Base-by-base conservation (phyloP, 2,329 filamentous ascomycete genomes). In the Teratosphaeria viscida region DNA sequence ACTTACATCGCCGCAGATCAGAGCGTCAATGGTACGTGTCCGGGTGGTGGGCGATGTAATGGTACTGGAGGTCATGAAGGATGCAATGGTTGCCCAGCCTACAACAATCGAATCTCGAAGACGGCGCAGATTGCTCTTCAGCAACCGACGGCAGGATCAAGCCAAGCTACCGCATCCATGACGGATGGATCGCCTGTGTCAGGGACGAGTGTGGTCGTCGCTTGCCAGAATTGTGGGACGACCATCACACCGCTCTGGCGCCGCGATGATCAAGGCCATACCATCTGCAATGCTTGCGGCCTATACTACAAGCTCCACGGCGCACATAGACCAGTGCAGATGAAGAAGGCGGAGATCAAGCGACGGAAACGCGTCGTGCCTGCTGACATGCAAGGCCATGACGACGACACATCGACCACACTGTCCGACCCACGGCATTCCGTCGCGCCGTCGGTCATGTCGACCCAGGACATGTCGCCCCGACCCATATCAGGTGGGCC, bases 331-430 rank as follows among this genome's bases (percentile, higher is more conserved):
- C 94, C 94, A 0, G 90, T 94, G 5, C 90, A 90, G n/a, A 97
- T 99, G 94, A 99, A 97, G 75, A 97, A 96, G 74, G 88, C 90
- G 2, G 89, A 95, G 29, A 99, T 99, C 73, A 97, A 99, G 75
- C 85, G 94, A 63, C 83, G 94, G 62, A 97, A 97, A 79, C 86
- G 94, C 60, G 91, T 97, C 5, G 92, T 97, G 52, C 92, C 92
- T 19, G 90, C 89, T 19, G 78, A 84, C 29, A 74, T 49, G 43
- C 43, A 49, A 11, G 43, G 43, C 16, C 6, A 77, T 19, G 56
- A 59, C 29, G 62, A 78, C 54, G 59, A 60, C 74, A 74, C 12
- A 59, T 56, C 58, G 58, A 74, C 70, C 29, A 49, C 59, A 53
- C 52, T 60, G 19, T 63, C 58, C 10, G 57, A 64, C 27, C 58